phyloP scores from a whole-genome alignment of 164 flowering plant species.

The Houttuynia cordata region DNA sequence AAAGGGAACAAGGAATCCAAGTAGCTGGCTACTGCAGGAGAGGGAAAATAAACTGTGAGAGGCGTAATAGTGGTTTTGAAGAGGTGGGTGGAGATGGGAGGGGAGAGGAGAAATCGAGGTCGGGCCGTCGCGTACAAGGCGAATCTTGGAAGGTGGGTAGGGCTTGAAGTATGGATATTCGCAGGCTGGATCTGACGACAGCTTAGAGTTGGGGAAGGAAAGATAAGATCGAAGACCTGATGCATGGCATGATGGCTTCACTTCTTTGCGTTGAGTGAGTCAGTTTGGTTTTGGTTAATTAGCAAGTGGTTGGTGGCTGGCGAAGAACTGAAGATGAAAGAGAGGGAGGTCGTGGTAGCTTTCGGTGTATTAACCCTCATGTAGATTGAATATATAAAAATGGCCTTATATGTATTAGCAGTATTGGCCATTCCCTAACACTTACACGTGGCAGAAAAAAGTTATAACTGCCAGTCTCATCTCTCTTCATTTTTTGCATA shows the following conservation, averaged over 20 bases:
- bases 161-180: slow-evolving; percentile 33
- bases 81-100: background rate
- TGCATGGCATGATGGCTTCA: too few species aligned
- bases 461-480: too few species aligned
- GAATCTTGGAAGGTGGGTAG: slow-evolving; percentile 30
- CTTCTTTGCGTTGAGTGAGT: background rate
- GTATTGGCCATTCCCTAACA: too few species aligned
- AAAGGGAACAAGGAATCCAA: slow-evolving; percentile 22
- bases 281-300: too few species aligned
- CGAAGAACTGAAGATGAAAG: too few species aligned
- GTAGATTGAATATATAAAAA: too few species aligned
- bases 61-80: background rate
- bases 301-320: too few species aligned
- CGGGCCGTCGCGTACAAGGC: slow-evolving; percentile 82
- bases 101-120: slow-evolving; percentile 26
- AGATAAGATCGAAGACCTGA: slow-evolving; percentile 25
- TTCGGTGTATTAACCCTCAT: too few species aligned
- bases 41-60: slow-evolving; percentile 6
- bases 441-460: too few species aligned
- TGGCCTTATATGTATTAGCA: too few species aligned
- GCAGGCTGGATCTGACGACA: slow-evolving; percentile 28
- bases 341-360: too few species aligned
- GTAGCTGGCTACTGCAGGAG: slow-evolving; percentile 19
- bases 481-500: too few species aligned
- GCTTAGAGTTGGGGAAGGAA: background rate